phyloP scores from a whole-genome alignment of 2,329 filamentous ascomycete genomes.

The Cladophialophora carrionii region DNA sequence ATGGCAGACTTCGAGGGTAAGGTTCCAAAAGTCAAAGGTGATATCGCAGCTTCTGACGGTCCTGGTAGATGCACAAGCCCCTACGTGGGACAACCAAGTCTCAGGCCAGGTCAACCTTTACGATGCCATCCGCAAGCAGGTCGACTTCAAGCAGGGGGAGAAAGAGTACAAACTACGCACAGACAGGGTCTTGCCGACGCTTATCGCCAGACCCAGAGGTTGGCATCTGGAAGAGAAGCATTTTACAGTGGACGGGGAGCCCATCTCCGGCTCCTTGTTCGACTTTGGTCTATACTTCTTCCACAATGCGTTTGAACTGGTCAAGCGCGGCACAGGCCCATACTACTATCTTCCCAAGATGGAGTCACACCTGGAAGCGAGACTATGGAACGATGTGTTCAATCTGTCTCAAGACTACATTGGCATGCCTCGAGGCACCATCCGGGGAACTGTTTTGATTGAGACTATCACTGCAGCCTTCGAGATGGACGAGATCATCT shows the following conservation, averaged over 20 bases:
- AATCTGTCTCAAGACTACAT: slow-evolving; percentile 94
- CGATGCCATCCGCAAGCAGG: slow-evolving; percentile 88
- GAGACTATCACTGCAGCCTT: slow-evolving; percentile 98
- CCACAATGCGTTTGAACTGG: slow-evolving; percentile 91
- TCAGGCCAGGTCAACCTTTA: slow-evolving; percentile 97
- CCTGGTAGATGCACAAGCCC: slow-evolving; percentile 79
- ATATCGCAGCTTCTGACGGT: slow-evolving; percentile 16
- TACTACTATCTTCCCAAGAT: slow-evolving; percentile 99
- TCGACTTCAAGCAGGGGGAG: slow-evolving; percentile 92
- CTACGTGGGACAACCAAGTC: slow-evolving; percentile 99
- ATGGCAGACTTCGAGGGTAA: slow-evolving; percentile 98
- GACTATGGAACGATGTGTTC: slow-evolving; percentile 98
- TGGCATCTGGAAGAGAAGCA: slow-evolving; percentile 99
- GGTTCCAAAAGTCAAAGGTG: slow-evolving; percentile 40
- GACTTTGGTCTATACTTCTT: slow-evolving; percentile 99
- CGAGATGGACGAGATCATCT: slow-evolving; percentile 99
- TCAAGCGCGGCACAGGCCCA: slow-evolving; percentile 80
- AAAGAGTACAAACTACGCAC: slow-evolving; percentile 98
- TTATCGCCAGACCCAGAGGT: slow-evolving; percentile 91
- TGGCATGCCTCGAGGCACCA: slow-evolving; percentile 84
- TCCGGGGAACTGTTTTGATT: slow-evolving; percentile 92
- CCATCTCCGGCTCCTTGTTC: slow-evolving; percentile 89
- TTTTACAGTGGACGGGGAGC: slow-evolving; percentile 90
- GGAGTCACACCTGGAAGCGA: slow-evolving; percentile 95
- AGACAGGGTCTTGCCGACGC: slow-evolving; percentile 81